Base-by-base conservation (phyloP, 257 asterid species). In the Fraxinus anomala region DNA sequence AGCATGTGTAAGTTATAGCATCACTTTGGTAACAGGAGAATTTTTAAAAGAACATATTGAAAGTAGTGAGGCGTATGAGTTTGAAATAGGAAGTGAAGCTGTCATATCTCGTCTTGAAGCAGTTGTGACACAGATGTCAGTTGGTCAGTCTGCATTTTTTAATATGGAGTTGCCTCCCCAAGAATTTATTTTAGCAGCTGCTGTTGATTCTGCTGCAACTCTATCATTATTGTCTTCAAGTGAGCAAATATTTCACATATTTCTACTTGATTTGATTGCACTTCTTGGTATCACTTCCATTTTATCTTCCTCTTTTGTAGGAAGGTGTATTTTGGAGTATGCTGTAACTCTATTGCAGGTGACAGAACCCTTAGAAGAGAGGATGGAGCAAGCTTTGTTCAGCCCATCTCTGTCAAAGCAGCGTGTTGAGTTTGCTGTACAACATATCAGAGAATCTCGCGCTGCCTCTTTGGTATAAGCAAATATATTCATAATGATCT, bases 331-430 rank as follows among this genome's bases (percentile, higher is more conserved):
- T 63, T 73, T 93, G 94, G 96, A 90, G 87, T 91, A 85, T 79
- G 67, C 73, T 81, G 66, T 93, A 69, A 89, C 90, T 81, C 87
- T 95, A 79, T 70, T 89, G 86, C 87, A 81, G 79, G 89, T 93
- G 74, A 91, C 96, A 3, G 97, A 88, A 75, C 98, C 97, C 63
- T 71, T 91, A 83, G 99, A 95, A 89, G 99, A 95, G 75, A 90
- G 97, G 83, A 89, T 93, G 93, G 99, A 95, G 85, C 96, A 91
- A 88, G 99, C 99, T 68, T 87, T 85, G 16, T 92, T 94, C 81
- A 92, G 90, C 73, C 98, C 98, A 31, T 92, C 98, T 79, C 85
- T 94, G n/a, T 92, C 98, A 76, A 92, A 90, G 84, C 98, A 92
- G 83, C 97, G 98, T 63, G 97, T 94, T 78, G 96, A 94, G 84